These are phyloP conservation scores for Diaporthe velutina DNA, from an alignment of 2,329 filamentous ascomycete genomes.

Conservation along the genomic window DNA sequence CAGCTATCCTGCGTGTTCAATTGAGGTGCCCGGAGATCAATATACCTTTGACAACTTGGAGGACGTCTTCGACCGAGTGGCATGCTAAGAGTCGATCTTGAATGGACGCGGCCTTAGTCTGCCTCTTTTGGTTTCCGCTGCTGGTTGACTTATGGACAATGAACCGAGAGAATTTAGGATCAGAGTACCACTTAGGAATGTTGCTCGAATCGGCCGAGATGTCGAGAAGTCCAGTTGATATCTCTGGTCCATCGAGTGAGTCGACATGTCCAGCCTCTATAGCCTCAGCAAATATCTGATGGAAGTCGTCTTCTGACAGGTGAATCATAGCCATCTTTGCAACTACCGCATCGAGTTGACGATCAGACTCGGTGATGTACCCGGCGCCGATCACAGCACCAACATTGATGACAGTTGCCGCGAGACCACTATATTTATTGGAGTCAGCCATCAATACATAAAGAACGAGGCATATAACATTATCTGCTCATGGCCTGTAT, in stretches of 20 bases:
- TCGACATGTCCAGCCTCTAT: slow-evolving; percentile 44
- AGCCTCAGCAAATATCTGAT: slow-evolving; percentile 56
- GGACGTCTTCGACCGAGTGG: background rate
- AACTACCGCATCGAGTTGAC: slow-evolving; percentile 32
- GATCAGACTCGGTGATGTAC: slow-evolving; percentile 38
- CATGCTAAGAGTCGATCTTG: slow-evolving; percentile 12
- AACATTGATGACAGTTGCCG: slow-evolving; percentile 34
- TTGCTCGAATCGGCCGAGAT: slow-evolving; percentile 27
- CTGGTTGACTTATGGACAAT: slow-evolving; percentile 31
- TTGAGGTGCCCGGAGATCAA: background rate
- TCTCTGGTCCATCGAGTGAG: slow-evolving; percentile 40
- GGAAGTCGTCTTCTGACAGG: slow-evolving; percentile 53
- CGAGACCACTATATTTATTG: slow-evolving; percentile 27
- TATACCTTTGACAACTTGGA: background rate
- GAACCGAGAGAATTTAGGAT: slow-evolving; percentile 41
- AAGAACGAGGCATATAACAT: background rate
- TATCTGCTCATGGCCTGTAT: background rate
- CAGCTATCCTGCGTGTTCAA: background rate
- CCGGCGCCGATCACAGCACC: slow-evolving; percentile 42
- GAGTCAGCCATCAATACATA: background rate
- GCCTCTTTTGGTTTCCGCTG: background rate
- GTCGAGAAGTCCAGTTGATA: slow-evolving; percentile 38
- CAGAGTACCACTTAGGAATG: slow-evolving; percentile 37
- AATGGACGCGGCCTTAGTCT: slow-evolving; percentile 2
- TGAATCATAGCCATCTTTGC: slow-evolving; percentile 33